A percentile compares a stretch with the other conserved stretches of the same genome.
Evolutionary conservation across 345 rosid genomes (phyloP).

Genomic region (Punica granatum): DNA sequence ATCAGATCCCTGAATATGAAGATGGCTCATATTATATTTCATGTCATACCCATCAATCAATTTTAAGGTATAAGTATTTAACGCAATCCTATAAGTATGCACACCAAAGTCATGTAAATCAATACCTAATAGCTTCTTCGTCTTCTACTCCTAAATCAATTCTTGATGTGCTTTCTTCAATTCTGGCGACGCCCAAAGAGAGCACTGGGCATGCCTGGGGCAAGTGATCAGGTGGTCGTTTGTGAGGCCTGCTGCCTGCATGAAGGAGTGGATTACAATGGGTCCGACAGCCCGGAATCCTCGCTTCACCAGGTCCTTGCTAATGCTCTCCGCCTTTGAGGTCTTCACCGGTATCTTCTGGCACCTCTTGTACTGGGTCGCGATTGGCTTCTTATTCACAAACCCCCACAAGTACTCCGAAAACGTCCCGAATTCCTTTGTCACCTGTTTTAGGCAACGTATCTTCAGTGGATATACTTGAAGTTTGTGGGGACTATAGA

Average conservation of each 20-base stretch:
- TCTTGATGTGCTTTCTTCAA: too few species aligned
- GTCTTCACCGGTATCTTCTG: constrained; percentile 62
- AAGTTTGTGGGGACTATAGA: too few species aligned
- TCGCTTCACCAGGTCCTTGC: constrained; percentile 68
- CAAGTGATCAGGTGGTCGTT: constrained; percentile 57
- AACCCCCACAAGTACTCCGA: constrained; percentile 54
- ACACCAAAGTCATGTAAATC: too few species aligned
- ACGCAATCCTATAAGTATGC: too few species aligned
- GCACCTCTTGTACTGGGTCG: constrained; percentile 44
- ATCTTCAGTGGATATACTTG: too few species aligned
- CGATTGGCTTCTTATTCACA: constrained; percentile 43
- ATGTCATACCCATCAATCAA: too few species aligned
- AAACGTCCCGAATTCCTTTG: constrained; percentile 41
- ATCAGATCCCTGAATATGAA: too few species aligned
- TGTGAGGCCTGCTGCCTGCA: constrained; percentile 65
- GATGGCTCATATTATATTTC: too few species aligned
- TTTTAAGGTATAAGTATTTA: too few species aligned
- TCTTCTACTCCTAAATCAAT: too few species aligned
- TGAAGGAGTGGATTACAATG: constrained; percentile 55
- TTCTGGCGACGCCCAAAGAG: neutral
- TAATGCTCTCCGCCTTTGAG: constrained; percentile 58
- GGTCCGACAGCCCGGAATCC: constrained; percentile 60
- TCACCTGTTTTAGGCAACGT: constrained; percentile 31
- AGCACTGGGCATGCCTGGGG: constrained; percentile 41
- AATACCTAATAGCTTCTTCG: too few species aligned